Base-by-base conservation (phyloP, 768 basidiomycete genomes). In the Tubosaeta brunneosetosa region DNA sequence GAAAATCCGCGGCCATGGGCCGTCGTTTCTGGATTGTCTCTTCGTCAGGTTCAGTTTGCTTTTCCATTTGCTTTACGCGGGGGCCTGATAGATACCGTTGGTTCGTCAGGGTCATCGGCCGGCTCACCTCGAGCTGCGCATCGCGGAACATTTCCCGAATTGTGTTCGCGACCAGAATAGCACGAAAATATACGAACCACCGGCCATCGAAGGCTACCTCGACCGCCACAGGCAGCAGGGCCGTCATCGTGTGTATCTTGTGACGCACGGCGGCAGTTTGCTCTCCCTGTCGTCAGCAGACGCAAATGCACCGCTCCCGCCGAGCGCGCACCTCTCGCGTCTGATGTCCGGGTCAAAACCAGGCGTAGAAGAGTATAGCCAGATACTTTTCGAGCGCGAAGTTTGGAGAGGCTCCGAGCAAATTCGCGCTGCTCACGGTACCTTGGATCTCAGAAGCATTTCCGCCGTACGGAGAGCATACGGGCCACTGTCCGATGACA, bases 181-280 rank as follows among this genome's bases (percentile, higher is more conserved):
- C 10, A 75, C 68, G 14, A 71, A 66, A 34, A 63, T 94, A 16
- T 69, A 79, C 32, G 91, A 94, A 60, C 94, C 94, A 2, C 83
- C 85, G 0, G 79, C 82, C 0, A 74, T 95, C 44, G 94, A 97
- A 69, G 94, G 94, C 3, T 97, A 89, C 69, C 72, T 94, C 40
- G 80, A 88, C 54, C 84, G 85, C 44, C 77, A 90, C 60, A 78
- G 74, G 56, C 77, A 82, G 3, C 82, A 80, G 58, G 64, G 67
- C 27, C 82, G 76, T 49, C 80, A 86, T 51, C 74, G 75, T 4
- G 61, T 86, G 13, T 94, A 93, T 68, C 74, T 94, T 36, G 71
- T 79, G 26, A 81, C 82, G 6, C 88, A 92, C 61, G 78, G 84
- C 49, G 87, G 89, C 6, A 79, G 82, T 61, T 69, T 94, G 29